Conservation (phyloP, 805 yeast species). For the Metschnikowia lunata region DNA sequence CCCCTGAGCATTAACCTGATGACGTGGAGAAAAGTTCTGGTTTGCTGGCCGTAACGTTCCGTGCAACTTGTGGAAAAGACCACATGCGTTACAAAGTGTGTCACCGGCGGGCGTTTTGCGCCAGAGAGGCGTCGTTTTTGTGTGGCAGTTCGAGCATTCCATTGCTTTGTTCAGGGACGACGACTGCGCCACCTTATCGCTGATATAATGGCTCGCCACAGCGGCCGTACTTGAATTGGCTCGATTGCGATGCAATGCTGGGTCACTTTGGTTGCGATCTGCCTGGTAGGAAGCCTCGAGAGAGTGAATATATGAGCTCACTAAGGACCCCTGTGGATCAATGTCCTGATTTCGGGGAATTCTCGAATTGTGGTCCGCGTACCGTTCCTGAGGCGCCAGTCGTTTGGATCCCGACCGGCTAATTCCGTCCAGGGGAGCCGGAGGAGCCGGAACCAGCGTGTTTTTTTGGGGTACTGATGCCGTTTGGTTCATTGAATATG, state of each 20-base stretch:
- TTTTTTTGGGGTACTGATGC: background rate
- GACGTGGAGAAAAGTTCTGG: constrained; percentile 8
- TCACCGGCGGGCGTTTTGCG: constrained; percentile 40
- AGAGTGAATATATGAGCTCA: constrained; percentile 36
- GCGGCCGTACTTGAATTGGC: constrained; percentile 11
- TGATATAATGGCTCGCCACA: constrained; percentile 3
- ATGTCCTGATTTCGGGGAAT: background rate
- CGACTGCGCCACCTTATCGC: constrained; percentile 10
- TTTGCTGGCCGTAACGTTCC: constrained; percentile 42
- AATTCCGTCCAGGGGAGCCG: background rate
- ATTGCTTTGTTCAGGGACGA: constrained; percentile 17
- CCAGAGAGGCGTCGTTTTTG: constrained; percentile 44
- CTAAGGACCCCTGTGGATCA: constrained; percentile 18
- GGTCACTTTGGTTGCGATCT: constrained; percentile 14
- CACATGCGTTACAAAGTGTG: constrained; percentile 44
- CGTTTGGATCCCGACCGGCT: background rate
- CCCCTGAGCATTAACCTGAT: background rate
- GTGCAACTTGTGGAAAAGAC: constrained; percentile 42
- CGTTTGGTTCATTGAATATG: background rate
- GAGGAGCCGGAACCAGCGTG: background rate
- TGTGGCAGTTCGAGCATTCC: constrained; percentile 41
- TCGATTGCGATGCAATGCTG: too few relatives aligned
- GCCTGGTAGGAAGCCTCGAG: constrained; percentile 34
- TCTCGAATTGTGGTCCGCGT: background rate
- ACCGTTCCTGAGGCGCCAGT: background rate